Conservation (phyloP, 1,284 basidiomycete species). For the Austropuccinia psidii region DNA sequence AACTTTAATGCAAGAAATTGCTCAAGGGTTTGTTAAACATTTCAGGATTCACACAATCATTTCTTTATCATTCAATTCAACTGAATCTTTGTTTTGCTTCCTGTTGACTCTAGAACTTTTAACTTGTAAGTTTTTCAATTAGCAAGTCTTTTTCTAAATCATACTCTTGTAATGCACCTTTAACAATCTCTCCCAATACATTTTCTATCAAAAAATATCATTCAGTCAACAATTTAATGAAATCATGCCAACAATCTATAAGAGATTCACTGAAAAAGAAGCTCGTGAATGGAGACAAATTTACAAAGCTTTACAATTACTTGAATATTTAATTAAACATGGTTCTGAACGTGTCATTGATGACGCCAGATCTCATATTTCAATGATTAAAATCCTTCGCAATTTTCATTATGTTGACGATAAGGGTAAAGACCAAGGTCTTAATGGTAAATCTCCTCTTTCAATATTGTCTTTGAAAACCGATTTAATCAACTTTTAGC, state of each 20-base stretch:
- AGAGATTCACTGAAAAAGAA: slow-evolving; percentile 69
- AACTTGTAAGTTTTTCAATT: slow-evolving; percentile 63
- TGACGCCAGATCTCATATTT: slow-evolving; percentile 86
- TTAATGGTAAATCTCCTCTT: slow-evolving; percentile 64
- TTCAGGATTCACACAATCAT: background rate
- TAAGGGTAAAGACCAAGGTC: slow-evolving; percentile 97
- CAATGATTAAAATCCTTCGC: slow-evolving; percentile 93
- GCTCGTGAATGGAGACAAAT: slow-evolving; percentile 98
- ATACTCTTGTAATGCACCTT: slow-evolving; percentile 17
- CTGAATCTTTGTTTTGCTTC: background rate
- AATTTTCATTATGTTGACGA: slow-evolving; percentile 99
- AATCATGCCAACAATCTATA: slow-evolving; percentile 97
- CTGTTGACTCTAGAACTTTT: slow-evolving; percentile 60
- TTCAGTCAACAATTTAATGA: slow-evolving; percentile 94
- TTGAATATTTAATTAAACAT: slow-evolving; percentile 94
- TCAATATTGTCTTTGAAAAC: too few relatives aligned
- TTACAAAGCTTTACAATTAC: slow-evolving; percentile 85
- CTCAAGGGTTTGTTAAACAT: slow-evolving; percentile 66
- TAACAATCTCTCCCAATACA: background rate
- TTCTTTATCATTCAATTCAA: background rate
- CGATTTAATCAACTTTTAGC: too few relatives aligned
- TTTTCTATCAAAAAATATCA: background rate
- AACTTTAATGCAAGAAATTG: slow-evolving; percentile 97
- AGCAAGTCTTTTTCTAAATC: background rate
- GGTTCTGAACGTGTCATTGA: slow-evolving; percentile 98